These are phyloP conservation scores for Beauveria caledonica DNA, from an alignment of 2,329 filamentous ascomycete species.

Conservation along the genomic window DNA sequence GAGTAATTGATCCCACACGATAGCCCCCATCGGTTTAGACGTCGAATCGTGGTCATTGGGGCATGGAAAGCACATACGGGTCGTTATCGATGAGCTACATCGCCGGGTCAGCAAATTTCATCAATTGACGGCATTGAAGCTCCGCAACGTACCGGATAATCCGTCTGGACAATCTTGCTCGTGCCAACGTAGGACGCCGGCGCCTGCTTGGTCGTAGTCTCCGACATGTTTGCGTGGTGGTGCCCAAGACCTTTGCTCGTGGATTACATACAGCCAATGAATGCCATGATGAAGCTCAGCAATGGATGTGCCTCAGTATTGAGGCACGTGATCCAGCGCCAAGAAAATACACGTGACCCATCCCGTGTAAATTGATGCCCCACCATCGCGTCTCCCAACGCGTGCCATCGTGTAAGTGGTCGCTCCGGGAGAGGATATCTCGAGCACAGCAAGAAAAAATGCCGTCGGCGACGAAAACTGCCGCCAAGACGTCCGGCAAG, in stretches of 20 bases:
- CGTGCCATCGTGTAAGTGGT: constrained; percentile 14
- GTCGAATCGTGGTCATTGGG: constrained; percentile 7
- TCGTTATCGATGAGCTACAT: constrained; percentile 95
- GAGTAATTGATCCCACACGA: not conserved
- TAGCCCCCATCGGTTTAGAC: not conserved
- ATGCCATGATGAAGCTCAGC: constrained; percentile 16
- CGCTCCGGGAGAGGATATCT: not conserved
- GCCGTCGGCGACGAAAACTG: constrained; percentile 13
- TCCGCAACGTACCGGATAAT: constrained; percentile 68
- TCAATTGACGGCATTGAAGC: constrained; percentile 17
- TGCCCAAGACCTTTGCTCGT: constrained; percentile 19
- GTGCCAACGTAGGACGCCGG: constrained; percentile 28
- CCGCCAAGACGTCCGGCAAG: not conserved
- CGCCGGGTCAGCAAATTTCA: constrained; percentile 18
- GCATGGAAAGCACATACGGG: constrained; percentile 54
- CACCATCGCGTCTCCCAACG: constrained; percentile 17
- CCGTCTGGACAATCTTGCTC: constrained; percentile 70
- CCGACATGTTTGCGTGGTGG: constrained; percentile 28
- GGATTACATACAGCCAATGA: constrained; percentile 13
- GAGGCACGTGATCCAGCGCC: constrained; percentile 22
- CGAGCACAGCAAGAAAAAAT: constrained; percentile 13
- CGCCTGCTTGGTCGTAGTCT: constrained; percentile 30
- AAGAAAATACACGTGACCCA: constrained; percentile 7
- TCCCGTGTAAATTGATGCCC: constrained; percentile 9
- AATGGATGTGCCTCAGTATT: constrained; percentile 23